Evolutionary conservation across 768 basidiomycete species (phyloP), one percentile per base, ranked within the genome.

Genomic region (Hygrocybe punicea): DNA sequence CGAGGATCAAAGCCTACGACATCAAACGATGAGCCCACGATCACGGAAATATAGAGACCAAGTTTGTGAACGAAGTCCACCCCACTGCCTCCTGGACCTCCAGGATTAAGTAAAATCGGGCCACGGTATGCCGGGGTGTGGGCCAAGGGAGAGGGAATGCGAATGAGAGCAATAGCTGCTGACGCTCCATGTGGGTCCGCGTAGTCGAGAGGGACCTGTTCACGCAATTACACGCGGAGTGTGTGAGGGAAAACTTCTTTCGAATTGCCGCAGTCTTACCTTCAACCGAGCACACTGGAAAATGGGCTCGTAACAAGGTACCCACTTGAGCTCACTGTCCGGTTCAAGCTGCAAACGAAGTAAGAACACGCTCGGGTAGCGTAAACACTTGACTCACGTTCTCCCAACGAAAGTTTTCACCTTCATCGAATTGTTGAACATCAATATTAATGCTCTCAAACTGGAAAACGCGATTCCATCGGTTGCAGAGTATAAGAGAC

Each of bases 71-170:
- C 58, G 0, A 71, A 21, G 4, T 66, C 63, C 6, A 79, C 72
- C 3, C 80, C 78, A 56, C 76, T 76, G 2, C 73, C 75, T 7
- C 79, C 80, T 1, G 79, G 80, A 1, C 80, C 79, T n/a, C 79
- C 77, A 1, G 78, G 79, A 52, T 80, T 80, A 60, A 78, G 68
- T 3, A 80, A 62, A 11, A 80, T 66, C 1, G 78, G 78, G 0
- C 80, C 80, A 23, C 72, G 73, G 57, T 79, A 80, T 6, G 67
- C 60, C 3, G 63, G 57, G 1, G 51, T 40, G 1, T 67, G 60
- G 1, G 55, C 29, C 17, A 76, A 55, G 2, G 68, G 55, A 9
- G 79, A 71, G 2, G 76, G 76, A 33, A 73, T 67, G n/a, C 77
- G 72, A 16, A 74, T 70, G 8, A 81, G 56, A 1, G 79, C 81